Evolutionary conservation across 306 rosid species (phyloP).

Genomic region (Sesbania bispinosa): DNA sequence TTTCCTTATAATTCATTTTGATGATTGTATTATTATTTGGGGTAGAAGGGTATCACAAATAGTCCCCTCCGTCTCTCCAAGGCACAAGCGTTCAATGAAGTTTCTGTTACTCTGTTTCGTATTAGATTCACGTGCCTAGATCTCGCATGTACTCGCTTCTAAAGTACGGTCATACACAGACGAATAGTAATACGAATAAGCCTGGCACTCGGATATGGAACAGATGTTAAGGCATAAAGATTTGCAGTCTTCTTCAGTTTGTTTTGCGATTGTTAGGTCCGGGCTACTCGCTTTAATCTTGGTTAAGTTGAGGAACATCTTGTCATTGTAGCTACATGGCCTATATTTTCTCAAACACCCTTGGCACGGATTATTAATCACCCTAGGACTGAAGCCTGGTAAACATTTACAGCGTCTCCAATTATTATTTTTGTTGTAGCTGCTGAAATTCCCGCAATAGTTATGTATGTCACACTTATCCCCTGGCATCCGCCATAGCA

Average conservation of each 20-base stretch:
- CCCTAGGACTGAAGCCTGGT: constrained; percentile 30
- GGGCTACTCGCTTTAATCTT: not conserved
- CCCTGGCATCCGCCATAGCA: not conserved
- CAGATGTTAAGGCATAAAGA: not conserved
- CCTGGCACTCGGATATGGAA: constrained; percentile 11
- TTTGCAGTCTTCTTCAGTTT: constrained; percentile 26
- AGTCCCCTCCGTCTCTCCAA: too few species aligned
- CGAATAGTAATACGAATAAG: constrained; percentile 50
- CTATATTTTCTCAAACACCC: constrained; percentile 26
- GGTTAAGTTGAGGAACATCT: constrained; percentile 22
- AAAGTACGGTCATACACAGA: too few species aligned
- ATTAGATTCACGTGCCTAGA: too few species aligned
- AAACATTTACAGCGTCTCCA: constrained; percentile 26
- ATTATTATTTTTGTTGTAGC: constrained; percentile 14
- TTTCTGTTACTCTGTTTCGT: too few species aligned
- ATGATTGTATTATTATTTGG: too few species aligned
- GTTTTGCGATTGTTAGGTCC: rapidly evolving
- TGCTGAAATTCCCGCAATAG: constrained; percentile 36
- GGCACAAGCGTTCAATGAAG: too few species aligned
- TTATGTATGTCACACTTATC: constrained; percentile 2
- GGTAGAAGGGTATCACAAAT: too few species aligned
- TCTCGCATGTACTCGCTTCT: too few species aligned
- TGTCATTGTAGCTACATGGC: not conserved
- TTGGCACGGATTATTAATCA: not conserved
- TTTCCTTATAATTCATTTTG: too few species aligned